Evolutionary conservation across 2,329 filamentous ascomycete genomes (phyloP), one percentile per base, ranked within the genome.

Genomic region (Xylaria sp.): DNA sequence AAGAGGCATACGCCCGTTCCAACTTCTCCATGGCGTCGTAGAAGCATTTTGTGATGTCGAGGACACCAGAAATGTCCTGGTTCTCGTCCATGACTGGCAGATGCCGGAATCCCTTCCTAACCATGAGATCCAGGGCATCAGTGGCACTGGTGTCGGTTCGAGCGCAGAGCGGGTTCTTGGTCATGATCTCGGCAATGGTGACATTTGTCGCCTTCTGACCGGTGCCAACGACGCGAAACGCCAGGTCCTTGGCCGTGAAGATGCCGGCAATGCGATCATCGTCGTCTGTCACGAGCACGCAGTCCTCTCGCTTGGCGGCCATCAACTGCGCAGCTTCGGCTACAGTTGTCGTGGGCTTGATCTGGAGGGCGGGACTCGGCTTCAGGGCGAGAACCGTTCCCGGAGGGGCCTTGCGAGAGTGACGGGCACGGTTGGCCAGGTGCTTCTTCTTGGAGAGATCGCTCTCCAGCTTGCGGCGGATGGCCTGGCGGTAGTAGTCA

Each of bases 21-120:
- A 99, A 85, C 86, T 99, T 99, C 86, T 99, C 96, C 96, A 99
- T 99, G 52, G 96, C 96, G 83, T 99, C 96, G 83, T 99, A 99
- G 82, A 99, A 99, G 83, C 96, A 99, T 83, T 98, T 99, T 66
- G 96, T 99, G 76, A 99, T 99, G 82, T 99, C 96, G 64, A 99
- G 85, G 74, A 99, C 94, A 85, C 96, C 96, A 8, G 94, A 97
- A 72, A 99, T 99, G 79, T 99, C 95, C 82, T 99, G 96, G 81
- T 99, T 98, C 85, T 99, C 96, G 82, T 99, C 96, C 96, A 99
- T 99, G 73, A 99, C 96, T 2, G 96, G 96, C 78, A 99, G 82
- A 84, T 99, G 96, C 75, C 96, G 90, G 86, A 99, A 99, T 20
- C 96, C 96, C 84, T 98, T 98, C 76, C 95, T 89, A 66, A 99